Percentiles rank a stretch among this genome's conserved stretches.
These are phyloP conservation scores for Gaeumannomyces sp. DNA, from an alignment of 2,329 filamentous ascomycete species.

Conservation along the genomic window DNA sequence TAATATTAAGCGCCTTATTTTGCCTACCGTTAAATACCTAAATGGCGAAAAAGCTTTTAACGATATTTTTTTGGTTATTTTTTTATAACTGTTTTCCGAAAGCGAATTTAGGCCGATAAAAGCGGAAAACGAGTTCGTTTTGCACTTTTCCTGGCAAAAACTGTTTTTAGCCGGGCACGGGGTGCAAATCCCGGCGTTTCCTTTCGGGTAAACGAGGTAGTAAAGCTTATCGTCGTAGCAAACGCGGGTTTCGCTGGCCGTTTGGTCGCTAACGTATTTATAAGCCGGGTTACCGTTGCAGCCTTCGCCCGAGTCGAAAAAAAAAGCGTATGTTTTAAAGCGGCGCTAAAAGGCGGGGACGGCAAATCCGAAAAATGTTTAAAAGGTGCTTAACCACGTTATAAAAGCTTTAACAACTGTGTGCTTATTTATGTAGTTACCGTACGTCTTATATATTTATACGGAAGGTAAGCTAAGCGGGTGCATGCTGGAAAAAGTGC, in stretches of 20 bases:
- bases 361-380: slow-evolving; percentile 22
- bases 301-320: slow-evolving; percentile 26
- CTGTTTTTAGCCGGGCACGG: too few species aligned
- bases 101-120: slow-evolving; percentile 23
- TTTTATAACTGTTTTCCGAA: slow-evolving; percentile 18
- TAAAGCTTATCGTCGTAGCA: slow-evolving; percentile 25
- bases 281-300: slow-evolving; percentile 20
- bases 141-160: background rate
- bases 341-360: slow-evolving; percentile 26
- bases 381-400: too few species aligned
- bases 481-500: too few species aligned
- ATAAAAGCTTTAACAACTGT: too few species aligned
- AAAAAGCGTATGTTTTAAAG: slow-evolving; percentile 22
- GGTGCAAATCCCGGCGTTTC: slow-evolving; percentile 12
- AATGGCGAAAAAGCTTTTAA: slow-evolving; percentile 23
- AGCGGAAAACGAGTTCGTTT: slow-evolving; percentile 19
- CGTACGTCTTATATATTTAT: too few species aligned
- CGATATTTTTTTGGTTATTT: slow-evolving; percentile 20
- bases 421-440: too few species aligned
- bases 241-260: slow-evolving; percentile 18
- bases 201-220: slow-evolving; percentile 25
- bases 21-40: slow-evolving; percentile 23
- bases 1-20: slow-evolving; percentile 18
- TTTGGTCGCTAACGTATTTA: slow-evolving; percentile 21
- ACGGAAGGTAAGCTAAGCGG: too few species aligned